A percentile compares a stretch with the other conserved stretches of the same genome.
These are phyloP conservation scores for Lithocarpus polystachyus DNA, from an alignment of 306 rosid genomes.

Conservation along the genomic window DNA sequence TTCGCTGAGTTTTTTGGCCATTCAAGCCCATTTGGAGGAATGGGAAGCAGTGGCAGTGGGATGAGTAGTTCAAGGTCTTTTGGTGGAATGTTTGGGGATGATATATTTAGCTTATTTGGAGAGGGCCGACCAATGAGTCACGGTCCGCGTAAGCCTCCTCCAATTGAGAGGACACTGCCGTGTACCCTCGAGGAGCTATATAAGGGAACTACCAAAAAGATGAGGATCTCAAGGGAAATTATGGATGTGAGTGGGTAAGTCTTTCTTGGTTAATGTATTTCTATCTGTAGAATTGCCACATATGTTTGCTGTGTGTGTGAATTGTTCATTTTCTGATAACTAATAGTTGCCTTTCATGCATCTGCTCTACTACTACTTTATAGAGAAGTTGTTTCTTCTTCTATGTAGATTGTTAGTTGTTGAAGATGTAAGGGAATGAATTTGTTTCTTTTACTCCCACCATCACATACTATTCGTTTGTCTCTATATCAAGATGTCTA, in stretches of 20 bases:
- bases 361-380: background rate
- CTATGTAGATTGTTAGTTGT: background rate
- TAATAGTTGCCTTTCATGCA: background rate
- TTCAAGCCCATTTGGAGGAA: constrained; percentile 77
- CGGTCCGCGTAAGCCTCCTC: constrained; percentile 64
- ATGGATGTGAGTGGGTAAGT: constrained; percentile 82
- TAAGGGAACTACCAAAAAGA: constrained; percentile 75
- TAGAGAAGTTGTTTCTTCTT: background rate
- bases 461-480: background rate
- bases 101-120: constrained; percentile 61
- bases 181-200: constrained; percentile 85
- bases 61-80: constrained; percentile 58
- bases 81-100: constrained; percentile 74
- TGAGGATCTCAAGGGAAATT: constrained; percentile 81
- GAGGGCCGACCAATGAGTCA: constrained; percentile 58
- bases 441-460: background rate
- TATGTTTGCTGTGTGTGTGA: background rate
- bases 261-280: constrained; percentile 6
- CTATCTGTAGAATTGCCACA: background rate
- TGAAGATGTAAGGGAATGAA: background rate
- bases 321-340: background rate
- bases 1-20: constrained; percentile 70
- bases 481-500: background rate
- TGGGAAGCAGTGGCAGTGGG: constrained; percentile 48
- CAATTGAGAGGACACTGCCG: constrained; percentile 56